Conservation (phyloP, 2,329 filamentous ascomycete species). For the Sclerotinia borealis region DNA sequence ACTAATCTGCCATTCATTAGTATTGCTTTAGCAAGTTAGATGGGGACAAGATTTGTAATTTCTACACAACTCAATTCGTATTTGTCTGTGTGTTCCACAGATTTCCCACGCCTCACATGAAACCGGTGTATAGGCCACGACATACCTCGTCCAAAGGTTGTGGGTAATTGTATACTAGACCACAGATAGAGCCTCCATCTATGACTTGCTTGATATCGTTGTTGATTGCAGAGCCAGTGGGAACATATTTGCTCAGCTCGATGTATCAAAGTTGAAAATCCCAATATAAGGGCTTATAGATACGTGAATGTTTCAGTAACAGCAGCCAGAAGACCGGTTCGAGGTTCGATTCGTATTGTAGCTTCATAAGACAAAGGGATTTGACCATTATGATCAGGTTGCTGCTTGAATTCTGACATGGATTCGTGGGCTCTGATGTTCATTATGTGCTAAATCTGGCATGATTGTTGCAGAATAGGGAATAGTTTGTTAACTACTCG, state of each 20-base stretch:
- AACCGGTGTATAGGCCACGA: too few species aligned
- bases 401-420: too few species aligned
- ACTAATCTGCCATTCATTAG: slow-evolving; percentile 55
- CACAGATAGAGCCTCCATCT: slow-evolving; percentile 34
- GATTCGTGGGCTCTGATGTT: neutral
- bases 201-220: neutral
- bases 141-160: neutral
- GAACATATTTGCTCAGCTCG: too few species aligned
- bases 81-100: slow-evolving; percentile 46
- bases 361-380: rapidly evolving
- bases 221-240: too few species aligned
- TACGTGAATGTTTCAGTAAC: too few species aligned
- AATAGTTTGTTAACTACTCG: neutral
- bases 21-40: neutral
- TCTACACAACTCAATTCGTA: slow-evolving; percentile 71
- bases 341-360: rapidly evolving
- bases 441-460: neutral
- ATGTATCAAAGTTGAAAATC: neutral
- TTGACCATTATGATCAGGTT: neutral
- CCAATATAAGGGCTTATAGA: neutral
- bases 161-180: slow-evolving; percentile 61
- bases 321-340: neutral
- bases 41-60: slow-evolving; percentile 45
- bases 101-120: slow-evolving; percentile 66
- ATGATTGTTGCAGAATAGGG: neutral